Percentiles rank a stretch among this genome's conserved stretches.
Conservation (phyloP, 2,329 filamentous ascomycete genomes). For the Chaetomiaceae sp. region DNA sequence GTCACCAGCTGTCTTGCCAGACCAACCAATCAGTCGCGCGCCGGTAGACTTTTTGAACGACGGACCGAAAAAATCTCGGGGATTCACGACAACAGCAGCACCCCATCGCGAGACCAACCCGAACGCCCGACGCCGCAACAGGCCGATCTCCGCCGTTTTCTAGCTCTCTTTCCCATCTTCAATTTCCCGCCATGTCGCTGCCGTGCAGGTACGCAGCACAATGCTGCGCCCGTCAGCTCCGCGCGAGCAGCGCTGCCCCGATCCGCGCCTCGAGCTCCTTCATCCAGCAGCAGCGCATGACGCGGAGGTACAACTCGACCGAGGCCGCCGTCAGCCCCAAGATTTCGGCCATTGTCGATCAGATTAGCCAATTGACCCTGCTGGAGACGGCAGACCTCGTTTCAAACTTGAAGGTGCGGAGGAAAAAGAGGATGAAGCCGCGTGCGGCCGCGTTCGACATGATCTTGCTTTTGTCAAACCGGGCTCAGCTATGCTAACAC, state of each 20-base stretch:
- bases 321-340: conserved; percentile 79
- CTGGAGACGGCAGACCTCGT: conserved; percentile 97
- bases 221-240: conserved; percentile 60
- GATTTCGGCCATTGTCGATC: conserved; percentile 91
- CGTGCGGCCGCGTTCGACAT: too few species aligned
- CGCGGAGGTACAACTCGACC: conserved; percentile 85
- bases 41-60: conserved; percentile 25
- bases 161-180: conserved; percentile 11
- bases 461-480: neutral
- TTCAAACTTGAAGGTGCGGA: conserved; percentile 79
- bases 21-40: conserved; percentile 20
- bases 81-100: conserved; percentile 20
- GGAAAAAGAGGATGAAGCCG: too few species aligned
- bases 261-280: conserved; percentile 40
- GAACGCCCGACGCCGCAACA: conserved; percentile 9
- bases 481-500: neutral
- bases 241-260: conserved; percentile 39
- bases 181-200: conserved; percentile 51
- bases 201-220: conserved; percentile 60
- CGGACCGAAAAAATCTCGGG: conserved; percentile 28
- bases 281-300: conserved; percentile 43
- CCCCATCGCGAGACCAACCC: conserved; percentile 18
- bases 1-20: neutral
- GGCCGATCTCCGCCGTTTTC: conserved; percentile 12
- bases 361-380: conserved; percentile 97